Conservation (phyloP, 257 asterid species). For the Jaltomata sinuosa region DNA sequence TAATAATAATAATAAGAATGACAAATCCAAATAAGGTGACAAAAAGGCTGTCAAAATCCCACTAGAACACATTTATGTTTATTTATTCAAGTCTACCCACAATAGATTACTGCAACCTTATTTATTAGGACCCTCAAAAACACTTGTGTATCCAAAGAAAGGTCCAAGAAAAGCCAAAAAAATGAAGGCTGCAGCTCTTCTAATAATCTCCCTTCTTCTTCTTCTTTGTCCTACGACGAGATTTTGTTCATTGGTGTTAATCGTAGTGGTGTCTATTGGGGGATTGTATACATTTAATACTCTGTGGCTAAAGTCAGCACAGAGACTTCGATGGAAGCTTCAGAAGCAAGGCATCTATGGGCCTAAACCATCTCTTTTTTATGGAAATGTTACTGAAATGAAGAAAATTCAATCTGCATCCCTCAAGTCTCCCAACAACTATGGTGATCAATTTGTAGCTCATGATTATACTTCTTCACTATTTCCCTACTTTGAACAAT, state of each 20-base stretch:
- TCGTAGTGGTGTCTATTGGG: not conserved
- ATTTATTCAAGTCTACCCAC: not conserved
- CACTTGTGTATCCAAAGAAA: not conserved
- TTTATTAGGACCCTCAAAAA: not conserved
- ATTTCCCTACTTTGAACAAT: constrained; percentile 77
- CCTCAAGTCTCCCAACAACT: constrained; percentile 3
- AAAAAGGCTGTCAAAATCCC: not conserved
- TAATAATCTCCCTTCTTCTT: constrained; percentile 8
- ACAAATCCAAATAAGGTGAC: not conserved
- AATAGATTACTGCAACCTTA: not conserved
- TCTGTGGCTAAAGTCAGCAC: constrained; percentile 29
- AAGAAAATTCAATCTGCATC: constrained; percentile 43
- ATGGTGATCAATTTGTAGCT: constrained; percentile 53
- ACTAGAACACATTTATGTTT: not conserved
- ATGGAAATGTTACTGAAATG: constrained; percentile 75
- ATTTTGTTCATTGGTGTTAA: not conserved
- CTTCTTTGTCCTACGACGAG: not conserved
- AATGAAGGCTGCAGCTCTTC: constrained; percentile 28
- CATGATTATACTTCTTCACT: constrained; percentile 78
- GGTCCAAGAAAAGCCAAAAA: not conserved
- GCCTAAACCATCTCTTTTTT: constrained; percentile 44
- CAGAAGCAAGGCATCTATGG: constrained; percentile 64
- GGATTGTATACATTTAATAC: constrained; percentile 12
- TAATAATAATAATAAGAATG: not conserved
- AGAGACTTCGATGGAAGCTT: constrained; percentile 39